Evolutionary conservation across 805 yeast species (phyloP), one percentile per base, ranked within the genome.

Genomic region (Candida ovalis): DNA sequence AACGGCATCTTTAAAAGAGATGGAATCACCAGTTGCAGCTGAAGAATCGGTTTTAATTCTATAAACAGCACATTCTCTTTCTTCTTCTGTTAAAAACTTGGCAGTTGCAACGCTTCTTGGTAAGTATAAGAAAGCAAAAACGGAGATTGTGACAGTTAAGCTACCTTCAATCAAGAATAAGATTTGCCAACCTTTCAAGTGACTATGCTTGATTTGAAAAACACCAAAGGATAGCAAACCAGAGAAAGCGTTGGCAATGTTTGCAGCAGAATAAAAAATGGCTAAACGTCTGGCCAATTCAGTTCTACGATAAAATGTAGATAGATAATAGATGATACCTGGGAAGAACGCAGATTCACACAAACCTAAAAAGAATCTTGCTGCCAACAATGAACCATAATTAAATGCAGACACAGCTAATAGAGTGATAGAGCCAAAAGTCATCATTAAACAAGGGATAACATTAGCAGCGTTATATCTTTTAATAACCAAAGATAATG

Each of bases 41-140:
- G 77, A 70, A 1, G 79, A 71, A 51, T 76, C 80, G n/a, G 71
- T 65, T 48, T 65, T 66, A 40, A 76, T 63, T 46, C 80, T 66
- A 54, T 63, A 60, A 5, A 44, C 49, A 4, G 73, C 77, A 52
- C 67, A 64, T 40, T 59, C 60, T 42, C 63, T 69, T 52, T 75
- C 77, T 46, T 72, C 75, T 12, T 66, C 71, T 6, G 66, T 64
- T 38, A 75, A 60, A 40, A 74, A 73, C 15, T 52, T 54, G 17
- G 74, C 72, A 7, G 55, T 50, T 13, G 62, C 62, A 17, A 71
- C 68, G 36, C 63, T 59, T 48, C 74, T 58, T 4, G 78, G 77
- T 39, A 75, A 65, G 46, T 62, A 63, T 25, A 60, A 32, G 51
- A 56, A 69, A 0, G 70, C 68, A 47, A 64, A 44, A 18, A 62